Evolutionary conservation across 23 red algal species (phyloP).

Genomic region (Gracilariopsis chorda): DNA sequence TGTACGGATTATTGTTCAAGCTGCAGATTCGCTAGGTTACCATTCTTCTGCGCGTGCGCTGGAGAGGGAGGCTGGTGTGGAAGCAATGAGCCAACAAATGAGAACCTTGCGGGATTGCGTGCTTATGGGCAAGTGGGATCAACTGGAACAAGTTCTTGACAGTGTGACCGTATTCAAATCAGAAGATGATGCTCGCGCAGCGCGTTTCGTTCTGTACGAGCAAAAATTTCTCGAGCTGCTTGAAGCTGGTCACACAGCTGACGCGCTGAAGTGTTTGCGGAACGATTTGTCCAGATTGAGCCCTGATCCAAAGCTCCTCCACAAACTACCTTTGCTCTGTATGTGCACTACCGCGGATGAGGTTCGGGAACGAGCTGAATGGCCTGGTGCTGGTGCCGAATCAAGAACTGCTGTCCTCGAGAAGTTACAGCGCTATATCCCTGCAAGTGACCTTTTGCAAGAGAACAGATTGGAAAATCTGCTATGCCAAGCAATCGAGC

Average conservation of each 20-base stretch:
- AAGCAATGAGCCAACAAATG: slow-evolving; percentile 54
- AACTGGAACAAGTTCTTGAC: slow-evolving; percentile 31
- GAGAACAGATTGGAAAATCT: slow-evolving; percentile 77
- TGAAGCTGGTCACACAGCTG: slow-evolving; percentile 62
- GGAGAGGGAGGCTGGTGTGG: slow-evolving; percentile 63
- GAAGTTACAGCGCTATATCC: slow-evolving; percentile 72
- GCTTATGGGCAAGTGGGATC: slow-evolving; percentile 66
- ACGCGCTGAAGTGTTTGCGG: slow-evolving; percentile 63
- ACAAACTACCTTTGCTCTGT: slow-evolving; percentile 67
- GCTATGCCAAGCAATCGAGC: slow-evolving; percentile 71
- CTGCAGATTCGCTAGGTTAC: slow-evolving; percentile 73
- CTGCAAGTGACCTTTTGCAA: slow-evolving; percentile 60
- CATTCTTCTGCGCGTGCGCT: slow-evolving; percentile 46
- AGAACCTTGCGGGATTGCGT: slow-evolving; percentile 55
- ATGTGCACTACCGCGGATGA: slow-evolving; percentile 81
- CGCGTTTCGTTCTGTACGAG: slow-evolving; percentile 60
- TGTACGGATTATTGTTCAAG: slow-evolving; percentile 78
- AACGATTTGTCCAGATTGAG: slow-evolving; percentile 52
- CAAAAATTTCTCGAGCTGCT: slow-evolving; percentile 80
- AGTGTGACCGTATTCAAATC: slow-evolving; percentile 54
- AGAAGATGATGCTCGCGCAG: slow-evolving; percentile 49
- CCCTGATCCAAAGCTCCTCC: slow-evolving; percentile 61
- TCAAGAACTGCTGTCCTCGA: slow-evolving; percentile 46
- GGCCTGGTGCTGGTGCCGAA: slow-evolving; percentile 59
- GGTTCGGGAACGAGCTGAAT: slow-evolving; percentile 65